Evolutionary conservation across 306 rosid genomes (phyloP).

Genomic region (Medicago arabica): DNA sequence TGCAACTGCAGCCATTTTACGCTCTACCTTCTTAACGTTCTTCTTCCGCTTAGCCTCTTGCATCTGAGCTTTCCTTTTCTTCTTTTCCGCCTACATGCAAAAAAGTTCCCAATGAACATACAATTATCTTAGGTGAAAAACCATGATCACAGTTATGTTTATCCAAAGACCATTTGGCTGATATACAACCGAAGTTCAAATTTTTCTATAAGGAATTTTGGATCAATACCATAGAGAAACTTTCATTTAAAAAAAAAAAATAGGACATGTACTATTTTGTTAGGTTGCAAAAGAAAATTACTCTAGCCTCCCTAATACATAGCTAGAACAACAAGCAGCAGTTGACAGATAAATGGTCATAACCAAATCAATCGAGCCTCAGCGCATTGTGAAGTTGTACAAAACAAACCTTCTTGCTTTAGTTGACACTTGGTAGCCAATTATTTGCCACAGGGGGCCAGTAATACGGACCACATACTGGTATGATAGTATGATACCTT

Average conservation of each 20-base stretch:
- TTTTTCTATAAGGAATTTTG: conserved; percentile 10
- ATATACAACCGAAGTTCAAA: conserved; percentile 14
- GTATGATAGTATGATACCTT: conserved; percentile 19
- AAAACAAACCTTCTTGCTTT: neutral
- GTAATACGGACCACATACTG: neutral
- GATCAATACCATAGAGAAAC: neutral
- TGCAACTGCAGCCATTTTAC: conserved; percentile 96
- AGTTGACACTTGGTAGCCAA: conserved; percentile 21
- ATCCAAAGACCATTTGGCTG: neutral
- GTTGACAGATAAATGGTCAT: conserved; percentile 11
- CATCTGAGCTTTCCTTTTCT: conserved; percentile 74
- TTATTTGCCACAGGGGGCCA: conserved; percentile 10
- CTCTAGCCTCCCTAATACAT: conserved; percentile 26
- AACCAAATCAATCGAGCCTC: conserved; percentile 19
- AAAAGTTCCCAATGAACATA: conserved; percentile 34
- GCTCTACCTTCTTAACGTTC: conserved; percentile 72
- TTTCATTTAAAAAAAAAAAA: neutral
- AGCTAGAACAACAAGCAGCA: conserved; percentile 15
- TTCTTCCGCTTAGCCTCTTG: conserved; percentile 90
- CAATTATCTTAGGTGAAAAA: conserved; percentile 13
- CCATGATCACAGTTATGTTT: neutral
- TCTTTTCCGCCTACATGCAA: conserved; percentile 67
- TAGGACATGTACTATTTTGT: neutral
- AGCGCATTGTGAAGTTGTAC: neutral
- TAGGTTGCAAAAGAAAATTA: conserved; percentile 26